Evolutionary conservation across 345 rosid species (phyloP), one percentile per base, ranked within the genome.

Genomic region (Zanthoxylum bungeanum): DNA sequence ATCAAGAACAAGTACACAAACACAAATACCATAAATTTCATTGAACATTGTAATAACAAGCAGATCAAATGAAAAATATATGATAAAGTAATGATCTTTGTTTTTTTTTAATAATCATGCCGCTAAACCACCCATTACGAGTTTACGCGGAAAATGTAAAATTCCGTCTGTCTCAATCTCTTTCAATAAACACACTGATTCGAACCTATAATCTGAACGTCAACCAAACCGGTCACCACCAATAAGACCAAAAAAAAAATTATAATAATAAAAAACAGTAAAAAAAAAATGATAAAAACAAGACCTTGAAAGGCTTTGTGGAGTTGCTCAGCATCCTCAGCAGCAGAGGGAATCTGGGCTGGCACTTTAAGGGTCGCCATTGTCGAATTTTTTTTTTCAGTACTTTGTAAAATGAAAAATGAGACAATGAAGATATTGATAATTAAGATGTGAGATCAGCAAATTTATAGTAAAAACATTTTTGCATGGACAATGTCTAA

Each of bases 251-350:
- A n/a, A n/a, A n/a, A n/a, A n/a, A n/a, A n/a, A n/a, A n/a, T n/a
- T n/a, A n/a, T n/a, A n/a, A n/a, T n/a, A 33, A 46, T 6, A 8
- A 4, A 34, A 47, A 19, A 19, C 17, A 40, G n/a, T 7, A 21
- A 46, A 8, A 37, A 46, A 24, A 25, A 16, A 22, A 22, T 25
- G 8, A 37, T 22, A 7, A 50, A 11, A 52, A 50, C 0, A 14
- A 72, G 55, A 91, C 97, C 98, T 85, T 73, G 60, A 63, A 91
- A 91, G 44, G 98, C 98, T 75, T 89, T 93, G 46, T 74, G 84
- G 73, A 93, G 97, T 79, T 91, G 91, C 80, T 93, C 97, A 62
- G 89, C 90, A 68, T 93, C 98, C 80, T 89, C 96, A 33, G 91
- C 78, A 2, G 96, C 93, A 71, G 86, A 60, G 21, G 98, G 98